Percentiles rank a stretch among this genome's conserved stretches.
Evolutionary conservation across 1,139 yeast species (phyloP).

Genomic region (Hyphopichia burtonii): DNA sequence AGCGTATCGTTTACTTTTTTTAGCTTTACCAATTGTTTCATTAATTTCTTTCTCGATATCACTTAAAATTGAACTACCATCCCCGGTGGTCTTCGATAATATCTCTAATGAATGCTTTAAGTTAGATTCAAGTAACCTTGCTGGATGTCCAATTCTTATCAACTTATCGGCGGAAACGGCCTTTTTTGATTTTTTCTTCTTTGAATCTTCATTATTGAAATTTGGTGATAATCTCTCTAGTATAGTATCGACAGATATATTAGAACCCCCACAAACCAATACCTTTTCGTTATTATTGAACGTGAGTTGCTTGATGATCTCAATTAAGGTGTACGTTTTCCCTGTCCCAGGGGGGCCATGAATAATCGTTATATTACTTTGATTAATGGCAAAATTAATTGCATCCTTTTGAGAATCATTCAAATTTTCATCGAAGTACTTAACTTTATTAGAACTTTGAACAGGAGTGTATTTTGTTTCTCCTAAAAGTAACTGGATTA

Average conservation of each 20-base stretch:
- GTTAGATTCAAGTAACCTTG: conserved; percentile 65
- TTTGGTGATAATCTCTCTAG: conserved; percentile 66
- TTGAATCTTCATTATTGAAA: conserved; percentile 13
- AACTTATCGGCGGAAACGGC: conserved; percentile 47
- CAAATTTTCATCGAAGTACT: conserved; percentile 50
- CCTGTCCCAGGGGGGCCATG: conserved; percentile 58
- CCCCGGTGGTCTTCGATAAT: conserved; percentile 56
- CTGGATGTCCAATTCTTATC: conserved; percentile 90
- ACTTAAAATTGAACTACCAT: conserved; percentile 58
- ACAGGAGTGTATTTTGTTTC: conserved; percentile 26
- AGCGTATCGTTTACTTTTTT: conserved; percentile 62
- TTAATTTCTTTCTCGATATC: conserved; percentile 76
- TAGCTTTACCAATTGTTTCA: conserved; percentile 53
- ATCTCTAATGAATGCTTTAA: conserved; percentile 76
- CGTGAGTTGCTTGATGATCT: conserved; percentile 72
- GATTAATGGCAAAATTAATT: conserved; percentile 36
- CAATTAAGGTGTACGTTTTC: conserved; percentile 81
- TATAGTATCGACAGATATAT: conserved; percentile 91
- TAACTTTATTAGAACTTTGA: conserved; percentile 6
- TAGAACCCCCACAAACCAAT: conserved; percentile 92
- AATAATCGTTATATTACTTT: conserved; percentile 43
- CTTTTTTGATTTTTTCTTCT: conserved; percentile 15
- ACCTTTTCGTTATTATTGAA: conserved; percentile 59
- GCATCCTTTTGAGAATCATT: conserved; percentile 66
- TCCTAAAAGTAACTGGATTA: conserved; percentile 48